These are phyloP conservation scores for Quaeritorhiza haematococci DNA, from an alignment of 371 early-diverging fungal species.

Conservation along the genomic window DNA sequence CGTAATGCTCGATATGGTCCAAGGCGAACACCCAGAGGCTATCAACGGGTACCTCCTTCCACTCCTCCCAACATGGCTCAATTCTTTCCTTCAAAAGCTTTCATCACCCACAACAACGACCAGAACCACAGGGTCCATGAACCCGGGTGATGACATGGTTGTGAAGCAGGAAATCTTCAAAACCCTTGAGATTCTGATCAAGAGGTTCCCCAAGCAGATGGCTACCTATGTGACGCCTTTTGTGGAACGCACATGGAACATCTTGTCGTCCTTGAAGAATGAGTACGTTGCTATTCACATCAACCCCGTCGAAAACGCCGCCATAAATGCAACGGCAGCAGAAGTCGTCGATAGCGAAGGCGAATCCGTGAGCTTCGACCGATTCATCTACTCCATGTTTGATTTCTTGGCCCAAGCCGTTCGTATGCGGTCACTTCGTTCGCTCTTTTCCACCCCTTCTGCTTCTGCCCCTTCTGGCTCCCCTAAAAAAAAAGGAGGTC, in stretches of 20 bases:
- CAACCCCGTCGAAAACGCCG: constrained; percentile 13
- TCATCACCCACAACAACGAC: constrained; percentile 41
- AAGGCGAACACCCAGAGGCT: constrained; percentile 67
- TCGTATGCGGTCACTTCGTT: constrained; percentile 37
- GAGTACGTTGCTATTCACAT: constrained; percentile 43
- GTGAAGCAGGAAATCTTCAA: constrained; percentile 32
- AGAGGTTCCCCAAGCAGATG: constrained; percentile 59
- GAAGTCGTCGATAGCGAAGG: constrained; percentile 74
- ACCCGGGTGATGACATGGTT: constrained; percentile 9
- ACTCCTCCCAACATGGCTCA: constrained; percentile 73
- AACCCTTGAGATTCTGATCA: constrained; percentile 57
- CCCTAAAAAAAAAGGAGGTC: not conserved
- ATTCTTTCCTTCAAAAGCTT: constrained; percentile 60
- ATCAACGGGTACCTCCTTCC: constrained; percentile 67
- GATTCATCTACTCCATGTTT: constrained; percentile 63
- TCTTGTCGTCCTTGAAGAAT: constrained; percentile 49
- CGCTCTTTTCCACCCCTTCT: constrained; percentile 6
- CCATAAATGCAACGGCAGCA: constrained; percentile 49
- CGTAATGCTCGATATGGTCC: constrained; percentile 72
- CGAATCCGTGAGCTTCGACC: constrained; percentile 67
- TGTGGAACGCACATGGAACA: constrained; percentile 64
- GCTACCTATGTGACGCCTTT: constrained; percentile 41
- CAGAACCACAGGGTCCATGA: too few species aligned
- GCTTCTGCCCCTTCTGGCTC: too few species aligned
- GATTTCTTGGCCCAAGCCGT: constrained; percentile 61